A percentile compares a stretch with the other conserved stretches of the same genome.
These are phyloP conservation scores for Stylosanthes scabra DNA, from an alignment of 331 rosid species.

Conservation along the genomic window DNA sequence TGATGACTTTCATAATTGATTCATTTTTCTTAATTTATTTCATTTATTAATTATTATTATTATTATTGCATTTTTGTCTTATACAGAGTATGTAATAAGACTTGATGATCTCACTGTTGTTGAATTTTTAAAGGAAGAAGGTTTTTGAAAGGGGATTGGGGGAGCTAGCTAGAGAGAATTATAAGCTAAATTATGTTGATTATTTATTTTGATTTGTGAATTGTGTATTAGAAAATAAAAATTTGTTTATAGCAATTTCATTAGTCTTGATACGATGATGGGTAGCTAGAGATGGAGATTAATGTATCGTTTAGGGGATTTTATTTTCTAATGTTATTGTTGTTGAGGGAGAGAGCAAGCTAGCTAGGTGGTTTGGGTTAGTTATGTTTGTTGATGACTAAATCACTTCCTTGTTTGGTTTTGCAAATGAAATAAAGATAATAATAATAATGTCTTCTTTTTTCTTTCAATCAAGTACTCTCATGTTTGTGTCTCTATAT, in stretches of 20 bases:
- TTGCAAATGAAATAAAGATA: no score
- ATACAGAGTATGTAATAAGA: not conserved
- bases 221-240: not conserved
- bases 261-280: no score
- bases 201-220: not conserved
- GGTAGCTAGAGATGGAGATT: not conserved
- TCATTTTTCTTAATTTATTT: conserved; percentile 23
- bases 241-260: not conserved
- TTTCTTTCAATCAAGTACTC: no score
- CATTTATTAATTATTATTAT: not conserved
- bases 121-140: no score
- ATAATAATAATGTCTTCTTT: no score
- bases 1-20: conserved; percentile 46
- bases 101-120: not conserved
- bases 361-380: no score
- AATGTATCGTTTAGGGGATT: not conserved
- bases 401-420: no score
- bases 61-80: not conserved
- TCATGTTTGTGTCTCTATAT: no score
- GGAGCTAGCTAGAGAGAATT: no score
- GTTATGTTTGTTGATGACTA: no score
- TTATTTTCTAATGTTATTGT: no score
- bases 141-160: not conserved
- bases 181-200: not conserved
- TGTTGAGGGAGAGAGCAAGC: not conserved